phyloP scores from a whole-genome alignment of 352 stramenopile species.

The Aphanomyces astaci region DNA sequence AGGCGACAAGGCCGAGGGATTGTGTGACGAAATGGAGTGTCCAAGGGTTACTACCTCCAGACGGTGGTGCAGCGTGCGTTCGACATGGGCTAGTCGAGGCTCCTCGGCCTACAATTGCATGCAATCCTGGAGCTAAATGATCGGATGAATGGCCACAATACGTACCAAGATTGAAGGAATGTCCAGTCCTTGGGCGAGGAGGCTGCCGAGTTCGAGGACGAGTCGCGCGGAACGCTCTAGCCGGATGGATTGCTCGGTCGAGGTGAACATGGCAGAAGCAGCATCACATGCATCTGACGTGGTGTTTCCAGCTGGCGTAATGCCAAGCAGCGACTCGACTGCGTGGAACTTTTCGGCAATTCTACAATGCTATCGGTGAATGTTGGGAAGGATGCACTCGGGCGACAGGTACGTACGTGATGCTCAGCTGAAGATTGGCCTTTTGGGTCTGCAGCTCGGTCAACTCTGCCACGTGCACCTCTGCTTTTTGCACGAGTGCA shows the following conservation, averaged over 20 bases:
- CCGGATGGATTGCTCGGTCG: conserved; percentile 3
- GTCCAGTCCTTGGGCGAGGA: conserved; percentile 56
- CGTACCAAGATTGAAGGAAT: conserved; percentile 58
- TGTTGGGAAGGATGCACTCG: too few relatives aligned
- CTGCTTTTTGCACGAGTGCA: conserved; percentile 1
- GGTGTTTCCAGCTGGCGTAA: conserved; percentile 31
- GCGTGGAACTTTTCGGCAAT: conserved; percentile 71
- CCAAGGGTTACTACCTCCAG: conserved; percentile 6
- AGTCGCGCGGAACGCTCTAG: conserved; percentile 67
- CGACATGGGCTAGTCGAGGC: neutral
- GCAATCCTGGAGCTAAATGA: neutral
- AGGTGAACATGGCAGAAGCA: neutral
- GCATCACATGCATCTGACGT: too few relatives aligned
- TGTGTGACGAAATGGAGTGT: neutral
- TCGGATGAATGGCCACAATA: neutral
- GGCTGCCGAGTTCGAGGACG: conserved; percentile 66
- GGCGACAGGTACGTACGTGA: too few relatives aligned
- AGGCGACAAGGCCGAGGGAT: neutral
- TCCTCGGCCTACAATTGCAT: conserved; percentile 14
- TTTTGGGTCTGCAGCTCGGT: conserved; percentile 3
- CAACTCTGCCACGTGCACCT: conserved; percentile 2
- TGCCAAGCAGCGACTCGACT: conserved; percentile 68
- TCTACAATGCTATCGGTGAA: conserved; percentile 20
- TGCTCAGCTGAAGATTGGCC: conserved; percentile 7
- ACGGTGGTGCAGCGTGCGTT: conserved; percentile 7